Evolutionary conservation across 164 flowering plant species (phyloP).

Genomic region (Aristolochia californica): DNA sequence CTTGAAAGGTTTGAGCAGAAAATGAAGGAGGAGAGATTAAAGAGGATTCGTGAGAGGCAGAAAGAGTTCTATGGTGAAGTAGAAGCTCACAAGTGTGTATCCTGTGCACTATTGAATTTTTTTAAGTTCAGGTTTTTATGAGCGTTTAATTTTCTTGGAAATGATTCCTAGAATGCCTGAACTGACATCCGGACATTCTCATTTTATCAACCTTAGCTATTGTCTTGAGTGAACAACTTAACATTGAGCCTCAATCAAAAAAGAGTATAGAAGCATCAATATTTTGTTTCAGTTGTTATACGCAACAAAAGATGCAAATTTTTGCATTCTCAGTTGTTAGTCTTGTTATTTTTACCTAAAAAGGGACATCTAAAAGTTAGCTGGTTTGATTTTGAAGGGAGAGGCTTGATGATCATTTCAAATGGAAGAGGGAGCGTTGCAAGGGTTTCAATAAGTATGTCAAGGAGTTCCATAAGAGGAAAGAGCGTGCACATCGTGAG

Average conservation of each 20-base stretch:
- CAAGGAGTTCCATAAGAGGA: constrained; percentile 92
- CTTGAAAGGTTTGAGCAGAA: constrained; percentile 84
- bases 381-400: constrained; percentile 9
- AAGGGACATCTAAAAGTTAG: no score
- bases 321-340: no score
- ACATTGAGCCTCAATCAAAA: no score
- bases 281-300: neutral
- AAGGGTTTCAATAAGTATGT: constrained; percentile 82
- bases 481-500: constrained; percentile 89
- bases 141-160: no score
- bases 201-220: no score
- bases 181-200: no score
- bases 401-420: constrained; percentile 77
- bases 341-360: no score
- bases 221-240: no score
- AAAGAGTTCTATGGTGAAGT: constrained; percentile 91
- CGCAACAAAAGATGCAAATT: no score
- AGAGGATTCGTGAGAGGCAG: constrained; percentile 93
- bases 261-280: neutral
- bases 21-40: constrained; percentile 98
- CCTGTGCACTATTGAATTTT: no score
- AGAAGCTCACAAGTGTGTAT: constrained; percentile 82
- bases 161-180: no score
- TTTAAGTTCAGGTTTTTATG: no score
- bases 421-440: constrained; percentile 84